Evolutionary conservation across 352 stramenopile species (phyloP).

Genomic region (Phytophthora ohioensis): DNA sequence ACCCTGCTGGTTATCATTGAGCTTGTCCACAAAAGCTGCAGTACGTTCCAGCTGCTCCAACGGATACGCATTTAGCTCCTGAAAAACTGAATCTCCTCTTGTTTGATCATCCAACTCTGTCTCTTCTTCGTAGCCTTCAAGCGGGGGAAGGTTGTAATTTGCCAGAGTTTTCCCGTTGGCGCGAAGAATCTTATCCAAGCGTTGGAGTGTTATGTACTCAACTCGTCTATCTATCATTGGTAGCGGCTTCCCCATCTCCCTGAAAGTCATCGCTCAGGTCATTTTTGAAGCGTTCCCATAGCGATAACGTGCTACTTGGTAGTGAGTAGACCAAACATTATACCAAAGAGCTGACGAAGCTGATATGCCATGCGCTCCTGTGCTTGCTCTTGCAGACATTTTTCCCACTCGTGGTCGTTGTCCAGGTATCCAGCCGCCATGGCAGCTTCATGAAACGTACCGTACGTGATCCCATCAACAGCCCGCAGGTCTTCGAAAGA

Average conservation of each 20-base stretch:
- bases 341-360: slow-evolving; percentile 43
- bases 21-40: neutral
- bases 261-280: slow-evolving; percentile 18
- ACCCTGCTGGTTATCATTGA: neutral
- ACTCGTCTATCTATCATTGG: neutral
- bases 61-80: neutral
- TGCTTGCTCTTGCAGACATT: slow-evolving; percentile 30
- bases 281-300: slow-evolving; percentile 20
- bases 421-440: slow-evolving; percentile 24
- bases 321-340: slow-evolving; percentile 33
- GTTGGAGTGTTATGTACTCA: neutral
- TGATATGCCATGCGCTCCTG: slow-evolving; percentile 37
- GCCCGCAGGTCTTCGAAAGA: slow-evolving; percentile 37
- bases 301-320: neutral
- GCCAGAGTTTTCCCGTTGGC: slow-evolving; percentile 9
- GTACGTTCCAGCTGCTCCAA: neutral
- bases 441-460: slow-evolving; percentile 31
- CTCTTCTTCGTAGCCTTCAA: neutral
- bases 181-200: neutral
- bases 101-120: neutral
- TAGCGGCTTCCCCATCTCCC: neutral
- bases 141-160: slow-evolving; percentile 1
- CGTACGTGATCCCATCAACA: slow-evolving; percentile 17
- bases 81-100: neutral
- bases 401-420: slow-evolving; percentile 28